Conservation (phyloP, 805 yeast species). For the Candida sakaeoensis region DNA sequence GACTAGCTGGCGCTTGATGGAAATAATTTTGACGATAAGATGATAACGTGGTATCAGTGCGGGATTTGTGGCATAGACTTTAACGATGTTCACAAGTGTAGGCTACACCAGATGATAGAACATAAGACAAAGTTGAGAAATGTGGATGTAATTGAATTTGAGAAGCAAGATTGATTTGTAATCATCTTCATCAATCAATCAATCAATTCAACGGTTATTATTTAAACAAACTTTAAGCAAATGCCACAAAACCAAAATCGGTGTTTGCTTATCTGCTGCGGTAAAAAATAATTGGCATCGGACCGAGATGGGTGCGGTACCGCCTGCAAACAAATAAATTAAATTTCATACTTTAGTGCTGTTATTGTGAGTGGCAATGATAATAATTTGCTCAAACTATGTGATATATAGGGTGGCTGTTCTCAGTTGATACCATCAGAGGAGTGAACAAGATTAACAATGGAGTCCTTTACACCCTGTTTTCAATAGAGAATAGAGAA, state of each 20-base stretch:
- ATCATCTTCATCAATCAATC: no score
- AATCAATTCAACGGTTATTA: background rate
- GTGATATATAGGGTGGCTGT: no score
- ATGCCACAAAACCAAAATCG: background rate
- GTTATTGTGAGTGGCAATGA: no score
- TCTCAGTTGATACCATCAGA: no score
- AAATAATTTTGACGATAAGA: background rate
- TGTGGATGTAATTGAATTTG: constrained; percentile 1
- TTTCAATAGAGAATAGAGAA: no score
- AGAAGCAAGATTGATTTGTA: background rate
- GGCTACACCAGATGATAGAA: constrained; percentile 1
- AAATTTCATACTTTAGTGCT: no score
- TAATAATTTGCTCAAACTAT: no score
- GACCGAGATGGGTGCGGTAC: background rate
- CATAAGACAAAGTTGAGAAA: background rate
- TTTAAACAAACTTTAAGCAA: background rate
- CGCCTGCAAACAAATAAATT: no score
- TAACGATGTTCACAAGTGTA: background rate
- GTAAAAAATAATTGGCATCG: background rate
- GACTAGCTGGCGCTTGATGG: no score
- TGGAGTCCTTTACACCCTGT: no score
- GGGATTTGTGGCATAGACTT: background rate
- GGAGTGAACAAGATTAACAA: no score
- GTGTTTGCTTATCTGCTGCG: background rate
- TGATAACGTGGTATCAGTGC: constrained; percentile 1